A percentile compares a stretch with the other conserved stretches of the same genome.
These are phyloP conservation scores for Colletotrichum sp. DNA, from an alignment of 2,329 filamentous ascomycete genomes.

Conservation along the genomic window DNA sequence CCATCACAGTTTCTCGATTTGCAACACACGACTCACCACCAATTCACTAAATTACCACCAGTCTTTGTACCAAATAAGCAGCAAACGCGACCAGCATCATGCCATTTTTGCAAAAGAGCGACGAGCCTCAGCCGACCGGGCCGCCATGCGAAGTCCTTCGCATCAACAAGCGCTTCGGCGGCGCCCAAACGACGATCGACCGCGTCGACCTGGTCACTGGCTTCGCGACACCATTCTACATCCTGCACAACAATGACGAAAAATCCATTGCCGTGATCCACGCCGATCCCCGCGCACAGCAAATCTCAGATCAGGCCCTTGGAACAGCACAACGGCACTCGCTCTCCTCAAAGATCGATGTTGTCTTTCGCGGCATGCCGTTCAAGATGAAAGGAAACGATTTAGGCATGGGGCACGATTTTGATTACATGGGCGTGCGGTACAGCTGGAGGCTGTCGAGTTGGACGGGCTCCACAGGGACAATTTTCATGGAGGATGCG, in stretches of 20 bases:
- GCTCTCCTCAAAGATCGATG: slow-evolving; percentile 5
- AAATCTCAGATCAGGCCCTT: not conserved
- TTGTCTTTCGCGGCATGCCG: slow-evolving; percentile 3
- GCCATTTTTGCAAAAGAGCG: not conserved
- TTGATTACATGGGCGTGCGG: not conserved
- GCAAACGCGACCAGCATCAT: not conserved
- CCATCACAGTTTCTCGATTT: not conserved
- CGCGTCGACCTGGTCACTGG: slow-evolving; percentile 1
- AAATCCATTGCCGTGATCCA: not conserved
- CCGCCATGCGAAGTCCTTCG: not conserved
- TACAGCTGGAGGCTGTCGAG: slow-evolving; percentile 3
- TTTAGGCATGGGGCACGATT: not conserved
- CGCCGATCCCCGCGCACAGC: not conserved
- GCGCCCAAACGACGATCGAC: slow-evolving; percentile 13
- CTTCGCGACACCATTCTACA: not conserved
- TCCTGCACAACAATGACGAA: slow-evolving; percentile 7
- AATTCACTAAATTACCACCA: not conserved
- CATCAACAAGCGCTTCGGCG: slow-evolving; percentile 20
- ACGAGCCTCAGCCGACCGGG: not conserved
- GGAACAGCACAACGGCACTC: not conserved
- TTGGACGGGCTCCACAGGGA: not conserved
- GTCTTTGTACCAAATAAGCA: accelerated
- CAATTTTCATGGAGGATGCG: not conserved
- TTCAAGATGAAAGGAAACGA: slow-evolving; percentile 13
- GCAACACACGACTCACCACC: not conserved